Evolutionary conservation across 2,329 filamentous ascomycete species (phyloP), one percentile per base, ranked within the genome.

Genomic region (Cyanodermella asteris): DNA sequence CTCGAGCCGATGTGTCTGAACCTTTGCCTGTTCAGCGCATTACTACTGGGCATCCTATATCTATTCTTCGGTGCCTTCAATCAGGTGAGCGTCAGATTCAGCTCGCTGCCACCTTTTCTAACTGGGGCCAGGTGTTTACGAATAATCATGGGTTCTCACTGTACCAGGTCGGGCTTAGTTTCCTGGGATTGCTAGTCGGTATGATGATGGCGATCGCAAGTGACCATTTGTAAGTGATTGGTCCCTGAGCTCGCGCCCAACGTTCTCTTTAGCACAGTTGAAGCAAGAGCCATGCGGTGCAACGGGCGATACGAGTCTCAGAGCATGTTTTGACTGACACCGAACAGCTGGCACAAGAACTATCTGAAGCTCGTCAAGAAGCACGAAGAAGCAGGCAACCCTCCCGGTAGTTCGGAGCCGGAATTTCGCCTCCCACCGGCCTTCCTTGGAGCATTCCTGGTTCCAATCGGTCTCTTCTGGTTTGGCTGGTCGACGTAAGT

Each of bases 51-150:
- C 5, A 73, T 91, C 22, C 52, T 91, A 3, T 91, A 91, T 43
- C 64, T 91, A 19, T 91, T 90, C 54, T 90, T 91, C 44, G 80
- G 80, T 12, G 80, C 81, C 1, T 91, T 91, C 39, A 64, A 73
- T 5, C 53, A 90, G n/a, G n/a, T n/a, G n/a, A n/a, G n/a, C n/a
- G n/a, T n/a, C n/a, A n/a, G n/a, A n/a, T n/a, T n/a, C n/a, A n/a
- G n/a, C n/a, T n/a, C n/a, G n/a, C n/a, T n/a, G n/a, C n/a, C n/a
- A n/a, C n/a, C n/a, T n/a, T n/a, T n/a, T n/a, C n/a, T n/a, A n/a
- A n/a, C n/a, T n/a, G n/a, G n/a, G n/a, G n/a, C n/a, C n/a, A n/a
- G 22, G 69, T 91, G 10, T 91, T 91, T 41, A 45, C 57, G 14
- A 63, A 59, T 22, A 69, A 74, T 23, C 73, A 90, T 43, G 68